phyloP scores from a whole-genome alignment of 768 basidiomycete species.

The Lyophyllum decastes region DNA sequence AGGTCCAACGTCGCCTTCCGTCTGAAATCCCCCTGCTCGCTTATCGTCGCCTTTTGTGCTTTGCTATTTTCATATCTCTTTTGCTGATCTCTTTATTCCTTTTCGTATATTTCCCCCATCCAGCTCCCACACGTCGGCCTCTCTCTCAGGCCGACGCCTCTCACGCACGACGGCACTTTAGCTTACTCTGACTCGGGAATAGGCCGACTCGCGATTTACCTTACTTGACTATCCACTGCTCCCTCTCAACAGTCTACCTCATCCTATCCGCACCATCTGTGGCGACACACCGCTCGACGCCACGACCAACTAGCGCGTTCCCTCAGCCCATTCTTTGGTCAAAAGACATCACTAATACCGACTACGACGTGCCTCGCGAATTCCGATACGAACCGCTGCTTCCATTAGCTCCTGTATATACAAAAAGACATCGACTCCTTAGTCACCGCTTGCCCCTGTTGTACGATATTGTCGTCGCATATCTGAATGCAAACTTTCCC shows the following conservation, averaged over 20 bases:
- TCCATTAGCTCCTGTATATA: slow-evolving; percentile 15
- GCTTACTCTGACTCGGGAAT: not conserved
- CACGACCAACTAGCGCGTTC: not conserved
- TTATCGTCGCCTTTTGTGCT: slow-evolving; percentile 10
- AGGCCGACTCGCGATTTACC: not conserved
- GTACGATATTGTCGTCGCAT: not conserved
- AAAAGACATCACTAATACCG: slow-evolving; percentile 9
- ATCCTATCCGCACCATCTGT: slow-evolving; percentile 19
- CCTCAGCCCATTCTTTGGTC: slow-evolving; percentile 7
- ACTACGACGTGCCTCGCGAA: slow-evolving; percentile 7
- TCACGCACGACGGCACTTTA: not conserved
- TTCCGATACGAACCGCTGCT: slow-evolving; percentile 10
- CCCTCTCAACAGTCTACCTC: slow-evolving; percentile 18
- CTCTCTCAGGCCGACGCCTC: not conserved
- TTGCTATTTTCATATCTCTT: slow-evolving; percentile 16
- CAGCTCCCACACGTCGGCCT: not conserved
- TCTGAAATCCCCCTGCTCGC: not conserved
- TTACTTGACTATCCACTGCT: slow-evolving; percentile 17
- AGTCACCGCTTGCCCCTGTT: slow-evolving; percentile 13
- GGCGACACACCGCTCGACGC: slow-evolving; percentile 6
- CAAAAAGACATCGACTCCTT: slow-evolving; percentile 11
- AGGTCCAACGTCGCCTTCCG: not conserved
- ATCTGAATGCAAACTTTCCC: not conserved
- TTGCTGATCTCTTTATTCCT: slow-evolving; percentile 21
- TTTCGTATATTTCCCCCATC: slow-evolving; percentile 5